Conservation (phyloP, 176 grass and related monocot genomes). For the Tuctoria greenei region DNA sequence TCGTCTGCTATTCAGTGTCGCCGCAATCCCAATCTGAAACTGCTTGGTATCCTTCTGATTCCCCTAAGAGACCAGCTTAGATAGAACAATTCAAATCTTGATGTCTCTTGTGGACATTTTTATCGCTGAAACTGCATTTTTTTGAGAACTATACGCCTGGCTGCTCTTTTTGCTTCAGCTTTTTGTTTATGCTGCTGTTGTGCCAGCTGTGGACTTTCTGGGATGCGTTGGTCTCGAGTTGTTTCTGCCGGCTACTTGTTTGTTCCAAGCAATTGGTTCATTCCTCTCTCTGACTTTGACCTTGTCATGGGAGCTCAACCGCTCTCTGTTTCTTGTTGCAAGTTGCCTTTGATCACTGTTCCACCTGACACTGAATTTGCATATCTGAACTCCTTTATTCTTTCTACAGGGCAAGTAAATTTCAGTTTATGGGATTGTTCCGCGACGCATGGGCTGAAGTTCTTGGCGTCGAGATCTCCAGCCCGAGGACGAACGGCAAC, state of each 20-base stretch:
- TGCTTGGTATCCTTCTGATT: too few relatives aligned
- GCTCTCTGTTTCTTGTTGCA: background rate
- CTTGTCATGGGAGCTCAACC: conserved; percentile 13
- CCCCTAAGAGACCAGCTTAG: too few relatives aligned
- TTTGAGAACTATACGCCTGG: background rate
- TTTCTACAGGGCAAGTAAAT: background rate
- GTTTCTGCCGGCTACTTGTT: conserved; percentile 37
- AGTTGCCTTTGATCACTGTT: conserved; percentile 5
- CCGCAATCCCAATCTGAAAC: too few relatives aligned
- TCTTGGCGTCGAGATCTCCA: conserved; percentile 42
- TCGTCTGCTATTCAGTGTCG: too few relatives aligned
- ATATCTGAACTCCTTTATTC: background rate
- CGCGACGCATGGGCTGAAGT: conserved; percentile 45
- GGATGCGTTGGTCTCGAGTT: conserved; percentile 14
- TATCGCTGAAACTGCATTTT: background rate
- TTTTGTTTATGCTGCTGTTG: conserved; percentile 22
- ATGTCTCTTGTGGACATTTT: background rate
- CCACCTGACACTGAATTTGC: background rate
- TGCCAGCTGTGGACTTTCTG: conserved; percentile 33
- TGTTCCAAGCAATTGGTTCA: conserved; percentile 21
- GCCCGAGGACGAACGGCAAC: background rate
- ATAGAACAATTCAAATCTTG: background rate
- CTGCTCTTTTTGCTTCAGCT: background rate
- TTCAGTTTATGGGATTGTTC: conserved; percentile 65
- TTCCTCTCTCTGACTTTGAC: conserved; percentile 47